Evolutionary conservation across 169 alveolate species (phyloP).

Genomic region (Babesia bovis): DNA sequence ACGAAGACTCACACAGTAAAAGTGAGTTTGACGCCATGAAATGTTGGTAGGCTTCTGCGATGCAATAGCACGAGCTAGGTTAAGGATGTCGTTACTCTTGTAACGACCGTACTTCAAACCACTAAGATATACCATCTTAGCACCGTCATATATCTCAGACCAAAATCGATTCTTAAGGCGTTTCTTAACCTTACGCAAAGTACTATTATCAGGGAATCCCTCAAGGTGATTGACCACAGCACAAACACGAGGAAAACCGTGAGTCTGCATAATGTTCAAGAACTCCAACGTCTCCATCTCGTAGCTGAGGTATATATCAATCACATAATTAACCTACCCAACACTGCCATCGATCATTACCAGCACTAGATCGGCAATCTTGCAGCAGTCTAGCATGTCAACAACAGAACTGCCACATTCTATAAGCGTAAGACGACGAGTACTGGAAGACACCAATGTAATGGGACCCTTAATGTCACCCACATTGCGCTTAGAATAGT

Average conservation of each 20-base stretch:
- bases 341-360: constrained; percentile 93
- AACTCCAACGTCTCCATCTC: constrained; percentile 99
- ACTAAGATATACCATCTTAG: constrained; percentile 94
- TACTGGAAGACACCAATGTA: constrained; percentile 92
- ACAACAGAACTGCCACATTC: constrained; percentile 95
- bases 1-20: constrained; percentile 94
- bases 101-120: constrained; percentile 93
- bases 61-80: constrained; percentile 93
- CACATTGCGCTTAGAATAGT: constrained; percentile 86
- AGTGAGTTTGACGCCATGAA: constrained; percentile 94
- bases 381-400: constrained; percentile 96
- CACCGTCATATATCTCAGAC: constrained; percentile 97
- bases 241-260: constrained; percentile 90
- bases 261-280: constrained; percentile 90
- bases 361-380: constrained; percentile 96
- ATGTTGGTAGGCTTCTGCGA: constrained; percentile 88
- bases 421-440: constrained; percentile 92
- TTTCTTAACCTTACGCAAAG: constrained; percentile 91
- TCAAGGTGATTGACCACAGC: constrained; percentile 98
- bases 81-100: constrained; percentile 90
- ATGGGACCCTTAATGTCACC: constrained; percentile 89
- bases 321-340: constrained; percentile 62
- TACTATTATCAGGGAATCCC: constrained; percentile 88
- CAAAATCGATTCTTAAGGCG: constrained; percentile 93
- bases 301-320: constrained; percentile 75